Evolutionary conservation across 1,284 basidiomycete species (phyloP), one percentile per base, ranked within the genome.

Genomic region (Cryptococcus sp.): DNA sequence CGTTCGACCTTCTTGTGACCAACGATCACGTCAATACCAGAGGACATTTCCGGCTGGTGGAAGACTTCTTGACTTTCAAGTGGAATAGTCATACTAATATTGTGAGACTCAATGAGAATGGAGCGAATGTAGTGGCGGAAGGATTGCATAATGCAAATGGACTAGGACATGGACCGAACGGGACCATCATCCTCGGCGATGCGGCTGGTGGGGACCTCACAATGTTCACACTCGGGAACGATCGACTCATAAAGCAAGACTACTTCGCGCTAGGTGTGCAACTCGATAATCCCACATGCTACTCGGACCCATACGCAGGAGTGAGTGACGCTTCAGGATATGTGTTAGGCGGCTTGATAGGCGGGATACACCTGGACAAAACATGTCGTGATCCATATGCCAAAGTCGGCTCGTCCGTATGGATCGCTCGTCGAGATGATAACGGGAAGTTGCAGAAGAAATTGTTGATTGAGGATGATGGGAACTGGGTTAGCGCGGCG

Each of bases 91-190:
- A 57, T 53, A 60, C 55, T 1, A 53, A 42, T 23, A 50, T 57
- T 2, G 37, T 67, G 10, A 50, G 58, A 39, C 46, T 66, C 21
- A 39, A 51, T 7, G 51, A 50, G 9, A 50, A 49, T 24, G 22
- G 45, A 9, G 60, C 60, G 10, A 44, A 47, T 24, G 46, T 66
- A 14, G 63, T 55, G 1, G 49, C 61, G 23, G 28, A 48, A 3
- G 53, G 54, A 4, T 36, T 68, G 39, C 68, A 70, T 56, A 65
- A 65, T 47, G 60, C 61, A 47, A 70, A 70, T 46, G 68, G 68
- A 1, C 57, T 70, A 4, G 64, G 62, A 10, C 61, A 59, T 42
- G 59, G 57, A 1, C 46, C 54, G 3, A 44, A 56, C n/a, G 52
- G 46, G 24, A 46, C 54, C 23, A 51, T 70, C 2, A 32, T 64